Percentiles rank a stretch among this genome's conserved stretches.
These are phyloP conservation scores for Umbelopsis isabellina DNA, from an alignment of 192 early-diverging fungal species.

Conservation along the genomic window DNA sequence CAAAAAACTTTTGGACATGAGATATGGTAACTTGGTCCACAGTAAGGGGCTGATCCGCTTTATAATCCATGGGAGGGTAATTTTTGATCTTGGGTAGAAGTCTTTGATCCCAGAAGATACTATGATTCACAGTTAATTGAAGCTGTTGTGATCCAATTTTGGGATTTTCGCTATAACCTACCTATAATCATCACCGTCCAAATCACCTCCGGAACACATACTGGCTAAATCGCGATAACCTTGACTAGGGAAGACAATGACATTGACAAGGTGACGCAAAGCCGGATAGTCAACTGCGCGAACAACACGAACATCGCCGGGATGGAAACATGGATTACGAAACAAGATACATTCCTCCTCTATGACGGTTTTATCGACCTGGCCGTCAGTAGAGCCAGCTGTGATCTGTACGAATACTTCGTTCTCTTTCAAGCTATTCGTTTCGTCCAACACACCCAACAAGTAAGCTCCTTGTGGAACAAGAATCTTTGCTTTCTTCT, in stretches of 20 bases:
- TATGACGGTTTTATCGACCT: conserved; percentile 33
- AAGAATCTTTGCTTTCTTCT: conserved; percentile 57
- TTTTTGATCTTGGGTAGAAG: conserved; percentile 47
- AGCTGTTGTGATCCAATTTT: neutral
- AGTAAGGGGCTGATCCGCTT: conserved; percentile 30
- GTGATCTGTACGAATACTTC: conserved; percentile 58
- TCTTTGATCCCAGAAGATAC: conserved; percentile 59
- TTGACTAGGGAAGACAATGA: conserved; percentile 72
- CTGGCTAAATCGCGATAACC: conserved; percentile 73
- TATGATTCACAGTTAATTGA: conserved; percentile 22
- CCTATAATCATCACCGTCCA: conserved; percentile 81
- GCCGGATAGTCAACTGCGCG: conserved; percentile 55
- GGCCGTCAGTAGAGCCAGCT: conserved; percentile 22
- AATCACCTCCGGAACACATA: conserved; percentile 80
- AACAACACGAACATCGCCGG: conserved; percentile 65
- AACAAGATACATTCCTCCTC: conserved; percentile 47
- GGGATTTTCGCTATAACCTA: conserved; percentile 26
- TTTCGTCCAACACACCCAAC: conserved; percentile 62
- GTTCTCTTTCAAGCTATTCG: conserved; percentile 37
- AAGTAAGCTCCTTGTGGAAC: conserved; percentile 56
- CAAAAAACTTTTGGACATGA: conserved; percentile 63
- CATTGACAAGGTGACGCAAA: conserved; percentile 58
- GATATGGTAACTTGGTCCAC: conserved; percentile 49
- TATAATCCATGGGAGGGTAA: conserved; percentile 58
- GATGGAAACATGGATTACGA: conserved; percentile 69